Evolutionary conservation across 148 eudicot species (phyloP), one percentile per base, ranked within the genome.

Genomic region (Rhododendron ferrugineum): DNA sequence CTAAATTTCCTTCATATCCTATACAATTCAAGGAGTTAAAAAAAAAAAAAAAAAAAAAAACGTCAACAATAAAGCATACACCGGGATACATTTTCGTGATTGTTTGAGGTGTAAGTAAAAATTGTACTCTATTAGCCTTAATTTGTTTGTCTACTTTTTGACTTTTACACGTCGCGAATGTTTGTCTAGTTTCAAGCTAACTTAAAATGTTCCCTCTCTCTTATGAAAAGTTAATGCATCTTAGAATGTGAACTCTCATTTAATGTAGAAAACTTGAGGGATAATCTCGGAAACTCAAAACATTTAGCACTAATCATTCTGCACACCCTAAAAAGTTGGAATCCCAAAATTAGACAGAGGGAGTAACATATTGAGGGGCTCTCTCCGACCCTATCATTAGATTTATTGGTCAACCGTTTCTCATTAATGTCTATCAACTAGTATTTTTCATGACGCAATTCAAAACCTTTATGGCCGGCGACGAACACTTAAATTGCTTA

Each of bases 1-100:
- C 86, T 40, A 76, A 46, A 52, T 87, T 87, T 54, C 74, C 86
- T 10, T 84, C 49, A 84, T 84, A 87, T 46, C 88, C 88, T 87
- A 78, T 26, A 32, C 20, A 47, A 78, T 78, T 26, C 15, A 78
- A 6, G 11, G 68, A 7, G 68, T 62, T 13, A 11, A 8, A n/a
- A n/a, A 8, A 30, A 11, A 8, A n/a, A n/a, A 8, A n/a, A n/a
- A 26, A 23, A n/a, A 28, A 66, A 26, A 10, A 5, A 0, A 6
- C 1, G 1, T 66, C 16, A 66, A 66, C 34, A 68, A 28, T 68
- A 28, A 28, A 26, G 15, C 0, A 1, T 68, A 68, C 1, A 6
- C 23, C 2, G 36, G 7, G 4, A 26, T 11, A 4, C 34, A 9
- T 68, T 64, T 28, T 26, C 1, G 6, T 68, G 36, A 68, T 28